phyloP scores from a whole-genome alignment of 257 asterid genomes.

The Solanum appendiculatum region DNA sequence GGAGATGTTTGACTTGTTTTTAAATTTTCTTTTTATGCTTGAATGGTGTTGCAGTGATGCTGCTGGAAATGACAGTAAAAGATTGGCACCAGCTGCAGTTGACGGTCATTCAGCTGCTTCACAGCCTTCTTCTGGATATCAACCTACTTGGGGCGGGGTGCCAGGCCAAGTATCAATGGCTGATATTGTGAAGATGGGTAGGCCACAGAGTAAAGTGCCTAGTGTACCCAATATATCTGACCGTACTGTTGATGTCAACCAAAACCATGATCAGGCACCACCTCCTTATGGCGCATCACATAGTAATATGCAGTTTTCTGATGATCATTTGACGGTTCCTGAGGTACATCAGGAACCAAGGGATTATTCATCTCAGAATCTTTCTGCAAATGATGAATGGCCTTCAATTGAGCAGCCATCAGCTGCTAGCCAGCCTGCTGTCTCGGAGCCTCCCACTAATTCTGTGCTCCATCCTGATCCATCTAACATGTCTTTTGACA shows the following conservation, averaged over 20 bases:
- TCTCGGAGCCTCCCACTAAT: slow-evolving; percentile 31
- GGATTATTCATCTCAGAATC: slow-evolving; percentile 34
- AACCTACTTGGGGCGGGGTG: slow-evolving; percentile 55
- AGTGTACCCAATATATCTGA: slow-evolving; percentile 29
- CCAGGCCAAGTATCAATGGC: slow-evolving; percentile 93
- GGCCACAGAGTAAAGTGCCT: slow-evolving; percentile 38
- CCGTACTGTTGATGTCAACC: slow-evolving; percentile 6
- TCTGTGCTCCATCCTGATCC: slow-evolving; percentile 37
- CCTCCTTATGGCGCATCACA: slow-evolving; percentile 17
- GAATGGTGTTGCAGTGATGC: slow-evolving; percentile 37
- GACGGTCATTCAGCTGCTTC: slow-evolving; percentile 32
- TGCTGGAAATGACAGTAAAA: slow-evolving; percentile 32
- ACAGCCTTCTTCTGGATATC: slow-evolving; percentile 48
- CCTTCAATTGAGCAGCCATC: slow-evolving; percentile 55
- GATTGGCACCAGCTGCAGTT: slow-evolving; percentile 18
- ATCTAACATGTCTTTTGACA: slow-evolving; percentile 22
- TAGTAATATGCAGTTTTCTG: slow-evolving; percentile 18
- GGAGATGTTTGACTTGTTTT: not conserved
- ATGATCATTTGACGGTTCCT: slow-evolving; percentile 25
- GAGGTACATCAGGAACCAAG: slow-evolving; percentile 22
- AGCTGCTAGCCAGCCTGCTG: slow-evolving; percentile 19
- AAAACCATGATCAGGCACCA: slow-evolving; percentile 28
- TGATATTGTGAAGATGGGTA: slow-evolving; percentile 93
- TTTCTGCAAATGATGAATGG: slow-evolving; percentile 54
- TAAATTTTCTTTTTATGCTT: not conserved